Base-by-base conservation (phyloP, 2,329 filamentous ascomycete genomes). In the Fusarium musae region DNA sequence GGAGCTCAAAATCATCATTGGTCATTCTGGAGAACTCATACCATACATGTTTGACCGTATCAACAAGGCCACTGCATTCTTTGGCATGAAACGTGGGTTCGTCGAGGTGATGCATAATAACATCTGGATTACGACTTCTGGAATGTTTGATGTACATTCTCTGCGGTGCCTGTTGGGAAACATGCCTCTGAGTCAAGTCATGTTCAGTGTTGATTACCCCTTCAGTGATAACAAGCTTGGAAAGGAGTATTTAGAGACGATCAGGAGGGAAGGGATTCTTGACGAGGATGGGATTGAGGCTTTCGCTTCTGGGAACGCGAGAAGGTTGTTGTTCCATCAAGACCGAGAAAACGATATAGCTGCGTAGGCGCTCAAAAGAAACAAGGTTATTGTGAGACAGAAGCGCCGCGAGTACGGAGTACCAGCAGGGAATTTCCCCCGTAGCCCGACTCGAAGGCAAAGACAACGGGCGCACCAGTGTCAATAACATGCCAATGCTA, bases 191-290 rank as follows among this genome's bases (percentile, higher is more conserved):
- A 15, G 0, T 30, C 23, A 3, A 2, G 19, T 56, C 0, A 40
- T 56, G 15, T 56, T 42, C 5, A 61, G 47, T 16, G 47, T 54
- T 12, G 59, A 61, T 21, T 56, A 56, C 23, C 59, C 59, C 4
- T 56, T 61, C 3, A 59, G 57, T 5, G 44, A 53, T 21, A 53
- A 59, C 1, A 26, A 26, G 13, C 13, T 53, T 32, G 34, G 57
- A 1, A 40, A 8, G 2, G 12, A 26, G 4, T 59, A 40, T 19
- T 26, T 53, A 4, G 44, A 53, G 4, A 16, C 0, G 9, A 53
- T 40, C 5, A 16, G 26, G 4, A 53, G 4, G 6, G 44, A 59
- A 40, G 34, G 26, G 7, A 16, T 53, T 9, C 44, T 59, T 17
- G 16, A 59, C 4, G 16, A 53, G 3, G 16, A 3, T 40, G 32